These are phyloP conservation scores for Cronartium quercuum DNA, from an alignment of 1,284 basidiomycete species.

Conservation along the genomic window DNA sequence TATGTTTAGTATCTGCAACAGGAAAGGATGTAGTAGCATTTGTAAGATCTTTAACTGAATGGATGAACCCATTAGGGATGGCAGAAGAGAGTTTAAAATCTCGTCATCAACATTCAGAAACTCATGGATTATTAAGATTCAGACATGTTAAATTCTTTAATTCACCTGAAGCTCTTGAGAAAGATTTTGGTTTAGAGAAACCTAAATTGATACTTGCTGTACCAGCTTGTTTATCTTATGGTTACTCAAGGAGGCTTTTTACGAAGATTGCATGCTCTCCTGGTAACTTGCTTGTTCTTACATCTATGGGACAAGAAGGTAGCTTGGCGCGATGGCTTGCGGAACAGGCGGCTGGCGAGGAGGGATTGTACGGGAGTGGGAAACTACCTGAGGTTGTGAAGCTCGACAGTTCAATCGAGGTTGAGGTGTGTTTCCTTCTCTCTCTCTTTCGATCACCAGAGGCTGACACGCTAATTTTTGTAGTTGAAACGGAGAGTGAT, in stretches of 20 bases:
- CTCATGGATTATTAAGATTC: constrained; percentile 1
- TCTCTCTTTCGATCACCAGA: neutral
- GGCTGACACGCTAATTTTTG: constrained; percentile 13
- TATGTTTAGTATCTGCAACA: constrained; percentile 84
- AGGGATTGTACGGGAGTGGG: constrained; percentile 64
- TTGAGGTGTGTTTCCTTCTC: constrained; percentile 57
- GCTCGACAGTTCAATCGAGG: constrained; percentile 68
- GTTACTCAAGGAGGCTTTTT: constrained; percentile 79
- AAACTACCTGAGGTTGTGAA: neutral
- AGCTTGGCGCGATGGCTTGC: constrained; percentile 75
- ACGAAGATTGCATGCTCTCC: constrained; percentile 71
- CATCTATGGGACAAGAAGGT: constrained; percentile 64
- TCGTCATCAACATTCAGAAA: constrained; percentile 6
- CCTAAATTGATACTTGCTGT: constrained; percentile 91
- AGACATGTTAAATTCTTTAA: constrained; percentile 81
- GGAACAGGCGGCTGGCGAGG: constrained; percentile 71
- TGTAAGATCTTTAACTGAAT: constrained; percentile 95
- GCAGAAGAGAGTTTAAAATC: constrained; percentile 31
- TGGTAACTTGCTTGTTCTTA: constrained; percentile 78
- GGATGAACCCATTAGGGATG: constrained; percentile 70
- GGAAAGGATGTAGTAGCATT: constrained; percentile 91
- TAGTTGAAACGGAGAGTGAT: constrained; percentile 74
- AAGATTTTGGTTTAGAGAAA: constrained; percentile 61
- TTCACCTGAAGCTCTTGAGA: constrained; percentile 69
- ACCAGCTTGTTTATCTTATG: constrained; percentile 84